Evolutionary conservation across 1,284 basidiomycete species (phyloP), one percentile per base, ranked within the genome.

Genomic region (Polyporus tsugae): DNA sequence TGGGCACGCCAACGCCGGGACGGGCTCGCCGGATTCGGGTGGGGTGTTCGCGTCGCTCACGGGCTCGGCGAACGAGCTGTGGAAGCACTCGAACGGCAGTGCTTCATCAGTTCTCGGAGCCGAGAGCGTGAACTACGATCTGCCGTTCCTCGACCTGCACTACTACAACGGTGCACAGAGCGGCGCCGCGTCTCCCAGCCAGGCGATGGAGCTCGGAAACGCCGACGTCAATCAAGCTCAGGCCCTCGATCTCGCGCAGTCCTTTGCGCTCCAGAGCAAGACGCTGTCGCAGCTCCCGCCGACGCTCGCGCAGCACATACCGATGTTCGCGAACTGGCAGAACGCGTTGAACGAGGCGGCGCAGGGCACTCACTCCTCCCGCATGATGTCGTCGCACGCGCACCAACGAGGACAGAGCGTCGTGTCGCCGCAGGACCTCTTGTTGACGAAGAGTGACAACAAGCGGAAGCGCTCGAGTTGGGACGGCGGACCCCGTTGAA

Each of bases 391-490:
- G 74, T 57, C 80, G 78, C 55, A 70, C 66, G 78, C 79, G 68
- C 89, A 90, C 75, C 89, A 91, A 70, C 85, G 90, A 25, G 89
- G 88, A 0, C 88, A 88, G 81, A 91, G 89, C 73, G 86, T 84
- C 82, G 84, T 92, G 52, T 89, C 88, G 67, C 91, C 91, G 38
- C 86, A 91, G 77, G 91, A 93, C 76, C 76, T 92, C 70, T 78
- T 90, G 67, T 69, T 91, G 71, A 82, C 81, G 77, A 84, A 83
- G 73, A 80, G 78, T 65, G 87, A 87, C 67, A 88, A 89, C 75
- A 91, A 91, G 81, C 82, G 90, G 74, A 92, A 93, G 83, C 84
- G 91, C 76, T 87, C 87, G 53, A 93, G 91, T 77, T 92, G 91
- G 91, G 91, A 92, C 77, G 90, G 91, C 6, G 82, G 82, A 2